Evolutionary conservation across 225 moss, liverwort and hornwort species (phyloP), one percentile per base, ranked within the genome.

Genomic region (Climacium dendroides): DNA sequence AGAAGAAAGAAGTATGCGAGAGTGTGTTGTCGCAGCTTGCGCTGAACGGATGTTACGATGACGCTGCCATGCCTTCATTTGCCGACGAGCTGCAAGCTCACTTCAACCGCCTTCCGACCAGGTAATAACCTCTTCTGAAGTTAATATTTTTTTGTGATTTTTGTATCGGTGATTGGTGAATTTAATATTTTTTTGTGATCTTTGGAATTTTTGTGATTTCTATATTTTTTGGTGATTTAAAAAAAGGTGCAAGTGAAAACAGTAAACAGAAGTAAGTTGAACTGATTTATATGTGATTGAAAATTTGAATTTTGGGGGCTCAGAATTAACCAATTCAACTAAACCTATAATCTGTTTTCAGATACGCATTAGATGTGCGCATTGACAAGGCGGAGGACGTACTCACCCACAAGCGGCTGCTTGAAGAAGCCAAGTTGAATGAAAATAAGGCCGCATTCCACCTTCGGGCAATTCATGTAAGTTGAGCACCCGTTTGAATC

Each of bases 351-450:
- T 45, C 43, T 81, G 63, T 87, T 72, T 61, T 88, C 87, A 98
- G 98, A 93, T 98, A 98, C 87, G 97, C 98, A 55, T 90, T 98
- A 91, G 98, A 98, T 91, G 97, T 98, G 62, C 97, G 95, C 60
- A 91, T 94, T 88, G 97, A 98, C 67, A 96, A 93, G 88, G 97
- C 98, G 61, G 98, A 97, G 91, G 98, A 98, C 90, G 98, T 98
- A 88, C 92, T 98, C 60, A 95, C 93, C 34, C 98, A 98, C 89
- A 98, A 98, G 90, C 92, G 93, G 22, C 90, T 98, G 87, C 91
- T 98, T 50, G 88, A 91, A 82, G 91, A 94, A 79, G 98, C 97
- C 47, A 92, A 95, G 87, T 87, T 88, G 78, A 94, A 95, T 30
- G 95, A 95, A 78, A 98, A 96, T 47, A 89, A 92, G 91, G 96